Evolutionary conservation across 192 early-diverging fungal genomes (phyloP).

Genomic region (Martensiomyces pterosporus): DNA sequence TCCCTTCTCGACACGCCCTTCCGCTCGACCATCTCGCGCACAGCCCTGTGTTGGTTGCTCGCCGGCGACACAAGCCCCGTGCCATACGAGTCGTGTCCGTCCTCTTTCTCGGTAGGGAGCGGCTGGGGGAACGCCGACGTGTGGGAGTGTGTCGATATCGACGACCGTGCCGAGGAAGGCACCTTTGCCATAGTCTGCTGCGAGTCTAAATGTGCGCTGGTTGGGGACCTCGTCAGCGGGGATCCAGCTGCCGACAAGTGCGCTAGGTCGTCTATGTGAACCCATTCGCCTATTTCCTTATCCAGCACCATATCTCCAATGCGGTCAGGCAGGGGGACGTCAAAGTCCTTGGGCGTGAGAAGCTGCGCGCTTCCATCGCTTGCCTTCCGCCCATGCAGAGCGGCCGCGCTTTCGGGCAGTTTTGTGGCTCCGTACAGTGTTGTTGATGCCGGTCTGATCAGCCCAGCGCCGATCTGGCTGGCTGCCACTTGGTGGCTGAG

Average conservation of each 20-base stretch:
- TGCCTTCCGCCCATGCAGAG: constrained; percentile 32
- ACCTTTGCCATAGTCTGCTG: too few relatives aligned
- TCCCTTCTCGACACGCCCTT: constrained; percentile 8
- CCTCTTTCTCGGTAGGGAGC: constrained; percentile 14
- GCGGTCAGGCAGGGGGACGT: constrained; percentile 28
- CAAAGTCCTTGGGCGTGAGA: constrained; percentile 35
- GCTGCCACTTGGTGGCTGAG: too few relatives aligned
- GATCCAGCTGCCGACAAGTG: too few relatives aligned
- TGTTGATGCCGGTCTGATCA: constrained; percentile 11
- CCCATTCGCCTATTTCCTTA: constrained; percentile 35
- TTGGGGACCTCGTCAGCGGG: too few relatives aligned
- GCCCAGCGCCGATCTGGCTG: constrained; percentile 1
- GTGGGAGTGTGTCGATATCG: constrained; percentile 32
- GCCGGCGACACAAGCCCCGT: constrained; percentile 43
- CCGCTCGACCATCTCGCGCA: constrained; percentile 45
- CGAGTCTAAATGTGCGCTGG: too few relatives aligned
- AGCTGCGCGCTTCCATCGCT: constrained; percentile 40
- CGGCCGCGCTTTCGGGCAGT: constrained; percentile 14
- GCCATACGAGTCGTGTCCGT: constrained; percentile 7
- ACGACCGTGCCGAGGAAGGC: constrained; percentile 26
- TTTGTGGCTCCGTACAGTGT: constrained; percentile 21
- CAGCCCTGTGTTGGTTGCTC: constrained; percentile 25
- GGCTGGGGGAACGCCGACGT: constrained; percentile 39
- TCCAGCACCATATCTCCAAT: constrained; percentile 47
- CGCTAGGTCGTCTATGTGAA: constrained; percentile 39